phyloP scores from a whole-genome alignment of 2,329 filamentous ascomycete species.

The Incumbomyces lentus region DNA sequence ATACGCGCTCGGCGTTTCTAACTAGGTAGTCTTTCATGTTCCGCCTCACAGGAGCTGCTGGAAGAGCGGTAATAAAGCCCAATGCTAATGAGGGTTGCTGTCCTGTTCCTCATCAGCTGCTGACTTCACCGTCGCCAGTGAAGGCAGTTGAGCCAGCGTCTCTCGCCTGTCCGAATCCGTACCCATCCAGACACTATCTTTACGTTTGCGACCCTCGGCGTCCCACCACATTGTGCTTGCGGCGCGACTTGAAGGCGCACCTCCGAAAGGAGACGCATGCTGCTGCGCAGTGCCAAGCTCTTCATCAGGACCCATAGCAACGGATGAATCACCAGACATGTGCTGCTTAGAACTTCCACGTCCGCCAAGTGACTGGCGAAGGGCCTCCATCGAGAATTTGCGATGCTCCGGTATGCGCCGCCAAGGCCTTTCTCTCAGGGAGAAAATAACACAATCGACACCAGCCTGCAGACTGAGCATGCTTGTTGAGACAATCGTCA shows the following conservation, averaged over 20 bases:
- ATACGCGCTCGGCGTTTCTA: too few species aligned
- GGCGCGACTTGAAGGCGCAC: neutral
- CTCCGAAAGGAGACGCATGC: neutral
- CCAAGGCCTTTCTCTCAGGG: constrained; percentile 62
- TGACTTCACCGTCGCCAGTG: neutral
- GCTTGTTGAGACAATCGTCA: constrained; percentile 46
- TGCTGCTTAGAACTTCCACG: neutral
- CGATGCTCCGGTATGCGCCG: constrained; percentile 10
- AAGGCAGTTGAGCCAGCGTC: neutral
- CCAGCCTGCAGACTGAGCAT: constrained; percentile 56
- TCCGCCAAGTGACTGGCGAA: neutral
- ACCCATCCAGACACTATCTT: constrained; percentile 19
- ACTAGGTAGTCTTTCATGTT: too few species aligned
- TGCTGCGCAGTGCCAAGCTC: neutral
- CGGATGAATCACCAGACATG: neutral
- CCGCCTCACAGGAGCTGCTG: too few species aligned
- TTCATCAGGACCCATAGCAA: neutral
- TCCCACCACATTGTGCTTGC: constrained; percentile 17
- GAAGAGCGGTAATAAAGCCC: too few species aligned
- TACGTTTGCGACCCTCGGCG: constrained; percentile 16
- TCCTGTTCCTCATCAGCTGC: neutral
- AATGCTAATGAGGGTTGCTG: too few species aligned
- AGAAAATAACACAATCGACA: constrained; percentile 59
- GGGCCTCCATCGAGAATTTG: constrained; percentile 8
- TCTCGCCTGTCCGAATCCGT: constrained; percentile 5